These are phyloP conservation scores for Mitragyna speciosa DNA, from an alignment of 257 asterid genomes.

Conservation along the genomic window DNA sequence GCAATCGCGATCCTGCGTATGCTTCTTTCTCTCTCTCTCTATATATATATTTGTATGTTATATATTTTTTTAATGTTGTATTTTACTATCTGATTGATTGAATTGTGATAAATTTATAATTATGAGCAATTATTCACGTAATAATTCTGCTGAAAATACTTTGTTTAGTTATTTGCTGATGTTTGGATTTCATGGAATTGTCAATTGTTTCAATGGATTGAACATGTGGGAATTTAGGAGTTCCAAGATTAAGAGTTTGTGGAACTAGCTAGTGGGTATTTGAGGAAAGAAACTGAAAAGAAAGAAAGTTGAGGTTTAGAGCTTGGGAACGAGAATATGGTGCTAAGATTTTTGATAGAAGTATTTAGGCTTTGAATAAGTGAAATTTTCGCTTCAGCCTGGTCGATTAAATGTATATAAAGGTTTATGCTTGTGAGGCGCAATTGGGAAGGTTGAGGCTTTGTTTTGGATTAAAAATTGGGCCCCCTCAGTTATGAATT, in stretches of 20 bases:
- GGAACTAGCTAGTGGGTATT: neutral
- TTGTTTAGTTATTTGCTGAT: neutral
- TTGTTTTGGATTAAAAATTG: neutral
- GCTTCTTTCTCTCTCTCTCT: constrained; percentile 11
- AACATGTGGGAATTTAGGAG: neutral
- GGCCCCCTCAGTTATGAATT: too few species aligned
- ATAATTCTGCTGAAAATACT: neutral
- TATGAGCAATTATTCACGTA: neutral
- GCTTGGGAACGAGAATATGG: neutral
- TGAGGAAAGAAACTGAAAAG: neutral
- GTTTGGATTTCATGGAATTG: neutral
- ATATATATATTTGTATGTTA: neutral
- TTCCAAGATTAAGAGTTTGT: neutral
- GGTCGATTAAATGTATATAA: too few species aligned
- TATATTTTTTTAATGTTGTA: neutral
- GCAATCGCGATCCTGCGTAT: constrained; percentile 98
- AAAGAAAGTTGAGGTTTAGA: neutral
- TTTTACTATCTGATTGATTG: neutral
- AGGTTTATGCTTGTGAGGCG: neutral
- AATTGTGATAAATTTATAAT: neutral
- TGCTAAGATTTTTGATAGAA: neutral
- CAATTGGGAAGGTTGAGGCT: neutral
- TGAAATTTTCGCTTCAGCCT: too few species aligned
- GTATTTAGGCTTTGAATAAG: neutral
- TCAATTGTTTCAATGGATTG: neutral